These are phyloP conservation scores for Picochlorum sp. DNA, from an alignment of 139 green algal genomes.

Conservation along the genomic window DNA sequence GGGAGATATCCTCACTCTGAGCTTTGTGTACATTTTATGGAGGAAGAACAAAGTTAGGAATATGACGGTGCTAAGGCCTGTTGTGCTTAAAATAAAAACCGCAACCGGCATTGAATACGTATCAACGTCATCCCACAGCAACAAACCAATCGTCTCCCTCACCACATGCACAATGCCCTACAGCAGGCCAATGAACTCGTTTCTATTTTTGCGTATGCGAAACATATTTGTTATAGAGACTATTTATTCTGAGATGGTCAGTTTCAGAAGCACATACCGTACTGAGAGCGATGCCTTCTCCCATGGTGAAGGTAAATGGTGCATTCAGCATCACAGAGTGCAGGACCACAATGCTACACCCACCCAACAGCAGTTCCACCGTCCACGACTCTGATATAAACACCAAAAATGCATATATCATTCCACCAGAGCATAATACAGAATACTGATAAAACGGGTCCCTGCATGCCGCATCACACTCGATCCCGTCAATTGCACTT, in stretches of 20 bases:
- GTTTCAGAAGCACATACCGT: no score
- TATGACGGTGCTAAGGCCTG: neutral
- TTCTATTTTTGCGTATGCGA: no score
- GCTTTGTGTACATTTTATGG: no score
- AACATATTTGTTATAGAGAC: no score
- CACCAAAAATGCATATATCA: no score
- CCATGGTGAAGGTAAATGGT: neutral
- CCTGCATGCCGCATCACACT: no score
- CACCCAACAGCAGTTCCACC: neutral
- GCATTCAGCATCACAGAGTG: neutral
- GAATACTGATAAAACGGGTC: no score
- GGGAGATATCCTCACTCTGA: no score
- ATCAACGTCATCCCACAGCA: neutral
- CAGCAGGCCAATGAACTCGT: no score
- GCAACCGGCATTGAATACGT: neutral
- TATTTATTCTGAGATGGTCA: no score
- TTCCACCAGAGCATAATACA: no score
- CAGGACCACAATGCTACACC: neutral
- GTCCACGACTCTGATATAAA: neutral
- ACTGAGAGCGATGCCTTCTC: neutral
- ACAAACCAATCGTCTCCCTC: neutral
- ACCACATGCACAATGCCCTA: neutral
- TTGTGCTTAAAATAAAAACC: neutral
- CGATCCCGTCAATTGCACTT: no score
- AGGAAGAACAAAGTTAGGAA: neutral